Base-by-base conservation (phyloP, 768 basidiomycete species). In the Strobilomyces echinocephalus region DNA sequence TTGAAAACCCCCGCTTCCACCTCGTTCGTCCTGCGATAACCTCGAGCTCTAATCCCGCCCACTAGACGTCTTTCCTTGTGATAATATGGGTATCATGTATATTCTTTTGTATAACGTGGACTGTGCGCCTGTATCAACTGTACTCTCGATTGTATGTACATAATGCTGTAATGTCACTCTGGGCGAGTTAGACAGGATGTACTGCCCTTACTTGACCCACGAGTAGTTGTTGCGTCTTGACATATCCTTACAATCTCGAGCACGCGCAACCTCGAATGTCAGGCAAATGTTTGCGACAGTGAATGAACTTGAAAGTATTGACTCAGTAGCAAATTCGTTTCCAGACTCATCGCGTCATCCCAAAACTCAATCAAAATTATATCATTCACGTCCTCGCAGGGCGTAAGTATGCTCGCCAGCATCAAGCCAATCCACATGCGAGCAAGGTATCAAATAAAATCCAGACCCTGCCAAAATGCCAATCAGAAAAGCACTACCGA, bases 71-170 rank as follows among this genome's bases (percentile, higher is more conserved):
- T 42, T 55, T 56, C 53, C 53, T 33, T 11, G 41, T 63, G 52
- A 61, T 66, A 57, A 66, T 66, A 61, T 62, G 60, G 61, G 24
- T 24, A 60, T 60, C 56, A 61, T 66, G 65, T 66, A 68, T 57
- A 68, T 68, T 65, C 65, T 63, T 61, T 68, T 66, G 61, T 61
- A 63, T 66, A 68, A 53, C 12, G 30, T 41, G 58, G 34, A 53
- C 57, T 53, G 20, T 46, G 39, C 58, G 46, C 55, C 55, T 68
- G 66, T 66, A 59, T 59, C 59, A 60, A 62, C 16, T 50, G 7
- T 30, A 30, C 30, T 9, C 30, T 16, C 61, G 60, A 52, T 39
- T 58, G 56, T 63, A 57, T 57, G 53, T 61, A 39, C 18, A 20
- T 39, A 62, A 57, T 65, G 57, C 60, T 50, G 49, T 46, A 38